Conservation (phyloP, 129 eudicot genomes). For the Oenanthe sinensis region DNA sequence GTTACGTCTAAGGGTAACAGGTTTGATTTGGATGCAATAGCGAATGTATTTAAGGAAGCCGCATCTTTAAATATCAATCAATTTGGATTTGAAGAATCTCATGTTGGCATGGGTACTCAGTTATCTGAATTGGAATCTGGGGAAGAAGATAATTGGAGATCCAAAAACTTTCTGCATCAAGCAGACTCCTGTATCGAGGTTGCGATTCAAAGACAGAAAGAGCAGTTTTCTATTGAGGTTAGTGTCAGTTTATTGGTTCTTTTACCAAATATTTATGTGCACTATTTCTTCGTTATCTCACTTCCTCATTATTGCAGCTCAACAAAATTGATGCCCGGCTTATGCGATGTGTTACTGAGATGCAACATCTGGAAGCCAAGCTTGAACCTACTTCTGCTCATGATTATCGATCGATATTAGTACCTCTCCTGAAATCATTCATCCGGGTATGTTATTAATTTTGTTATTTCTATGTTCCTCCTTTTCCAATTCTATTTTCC, state of each 20-base stretch:
- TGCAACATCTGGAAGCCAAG: constrained; percentile 81
- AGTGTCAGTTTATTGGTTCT: constrained; percentile 13
- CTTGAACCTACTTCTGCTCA: constrained; percentile 57
- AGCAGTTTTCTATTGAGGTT: constrained; percentile 76
- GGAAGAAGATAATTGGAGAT: constrained; percentile 73
- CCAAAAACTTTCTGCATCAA: constrained; percentile 56
- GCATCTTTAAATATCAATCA: constrained; percentile 56
- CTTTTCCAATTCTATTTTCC: not conserved
- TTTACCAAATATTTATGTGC: constrained; percentile 9
- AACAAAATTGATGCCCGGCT: constrained; percentile 86
- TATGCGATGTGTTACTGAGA: constrained; percentile 47
- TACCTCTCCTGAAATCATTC: constrained; percentile 73
- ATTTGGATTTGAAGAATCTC: constrained; percentile 59
- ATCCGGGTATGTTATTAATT: constrained; percentile 54
- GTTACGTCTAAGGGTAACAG: constrained; percentile 38
- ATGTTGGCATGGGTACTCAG: constrained; percentile 49
- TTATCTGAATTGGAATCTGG: constrained; percentile 59
- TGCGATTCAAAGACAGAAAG: constrained; percentile 85
- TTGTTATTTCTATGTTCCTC: not conserved
- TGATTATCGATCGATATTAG: constrained; percentile 59
- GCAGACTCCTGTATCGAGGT: constrained; percentile 68
- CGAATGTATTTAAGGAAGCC: constrained; percentile 75
- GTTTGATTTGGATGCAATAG: constrained; percentile 70
- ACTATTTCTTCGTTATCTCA: constrained; percentile 27
- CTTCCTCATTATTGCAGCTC: constrained; percentile 56